A percentile compares a stretch with the other conserved stretches of the same genome.
Conservation (phyloP, 164 flowering plant species). For the Macadamia integrifolia region DNA sequence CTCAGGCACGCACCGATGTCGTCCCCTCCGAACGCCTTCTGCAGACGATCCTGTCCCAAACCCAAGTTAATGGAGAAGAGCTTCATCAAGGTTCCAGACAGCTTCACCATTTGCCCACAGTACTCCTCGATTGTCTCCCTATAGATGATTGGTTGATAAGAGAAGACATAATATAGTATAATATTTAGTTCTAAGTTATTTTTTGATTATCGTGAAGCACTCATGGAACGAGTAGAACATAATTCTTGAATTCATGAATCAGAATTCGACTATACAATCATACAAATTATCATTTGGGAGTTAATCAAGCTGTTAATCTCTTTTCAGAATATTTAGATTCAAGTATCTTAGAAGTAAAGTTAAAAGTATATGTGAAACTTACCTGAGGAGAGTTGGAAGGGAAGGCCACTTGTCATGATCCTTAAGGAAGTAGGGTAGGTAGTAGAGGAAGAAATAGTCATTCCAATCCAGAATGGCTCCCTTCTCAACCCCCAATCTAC, state of each 20-base stretch:
- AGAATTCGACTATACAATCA: too few species aligned
- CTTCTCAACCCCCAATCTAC: constrained; percentile 71
- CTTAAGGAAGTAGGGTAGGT: constrained; percentile 34
- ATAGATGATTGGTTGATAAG: neutral
- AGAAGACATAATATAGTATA: too few species aligned
- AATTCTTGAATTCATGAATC: too few species aligned
- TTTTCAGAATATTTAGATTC: too few species aligned
- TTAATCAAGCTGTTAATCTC: too few species aligned
- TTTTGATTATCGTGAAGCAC: too few species aligned
- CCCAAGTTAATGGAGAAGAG: constrained; percentile 54
- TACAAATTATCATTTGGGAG: too few species aligned
- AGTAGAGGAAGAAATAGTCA: constrained; percentile 67
- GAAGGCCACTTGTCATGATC: constrained; percentile 61
- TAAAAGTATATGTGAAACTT: neutral
- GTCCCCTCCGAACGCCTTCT: constrained; percentile 57
- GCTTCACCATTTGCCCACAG: constrained; percentile 33
- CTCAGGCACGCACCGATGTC: constrained; percentile 58
- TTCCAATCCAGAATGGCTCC: constrained; percentile 76
- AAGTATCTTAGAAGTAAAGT: too few species aligned
- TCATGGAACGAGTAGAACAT: too few species aligned
- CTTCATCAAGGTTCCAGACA: constrained; percentile 46
- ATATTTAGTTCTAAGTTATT: too few species aligned
- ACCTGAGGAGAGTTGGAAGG: constrained; percentile 52
- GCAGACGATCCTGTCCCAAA: constrained; percentile 37
- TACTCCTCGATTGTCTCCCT: constrained; percentile 56